Base-by-base conservation (phyloP, 441 rosid species). In the Pelargonium australe region DNA sequence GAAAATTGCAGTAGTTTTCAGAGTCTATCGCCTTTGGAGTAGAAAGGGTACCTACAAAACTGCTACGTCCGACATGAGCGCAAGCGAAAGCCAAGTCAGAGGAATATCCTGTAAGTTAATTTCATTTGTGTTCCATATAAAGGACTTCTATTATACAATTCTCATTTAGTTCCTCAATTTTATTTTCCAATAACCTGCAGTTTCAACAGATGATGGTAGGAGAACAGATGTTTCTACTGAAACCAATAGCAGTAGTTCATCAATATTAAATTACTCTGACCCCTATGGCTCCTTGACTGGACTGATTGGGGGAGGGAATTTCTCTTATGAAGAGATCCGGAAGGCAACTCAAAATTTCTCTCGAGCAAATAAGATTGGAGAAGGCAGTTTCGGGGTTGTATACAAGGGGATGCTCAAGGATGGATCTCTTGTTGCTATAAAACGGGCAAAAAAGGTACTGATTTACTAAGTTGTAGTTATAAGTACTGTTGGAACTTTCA, bases 301-400 rank as follows among this genome's bases (percentile, higher is more conserved):
- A 73, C 76, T 68, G 41, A 61, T 73, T 8, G 94, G 87, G 72
- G 81, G 70, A 64, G 61, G 63, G 45, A 78, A 68, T 69, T 87
- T 91, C 78, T 88, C 86, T 2, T 75, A 88, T 68, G 85, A 83
- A 31, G 90, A 89, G 66, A 88, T 94, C 76, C 71, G 49, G 72
- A 81, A 73, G 66, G 95, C 95, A 5, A 91, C 97, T 4, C 80
- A 75, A 77, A 88, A 86, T 69, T 94, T 94, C 81, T 87, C 92
- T 25, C 91, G 93, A 0, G 75, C 95, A 3, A 84, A 82, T 68
- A 89, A 88, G 81, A 82, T 94, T 73, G 99, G 99, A 58, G 95
- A 94, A 69, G 99, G 97, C 20, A 96, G 96, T 25, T 94, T 84
- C 40, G 97, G 99, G 6, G 88, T 96, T 8, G 99, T 94, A 44